A percentile compares a stretch with the other conserved stretches of the same genome.
Evolutionary conservation across 106 monocot species (phyloP).

Genomic region (Dendrobium catenatum): DNA sequence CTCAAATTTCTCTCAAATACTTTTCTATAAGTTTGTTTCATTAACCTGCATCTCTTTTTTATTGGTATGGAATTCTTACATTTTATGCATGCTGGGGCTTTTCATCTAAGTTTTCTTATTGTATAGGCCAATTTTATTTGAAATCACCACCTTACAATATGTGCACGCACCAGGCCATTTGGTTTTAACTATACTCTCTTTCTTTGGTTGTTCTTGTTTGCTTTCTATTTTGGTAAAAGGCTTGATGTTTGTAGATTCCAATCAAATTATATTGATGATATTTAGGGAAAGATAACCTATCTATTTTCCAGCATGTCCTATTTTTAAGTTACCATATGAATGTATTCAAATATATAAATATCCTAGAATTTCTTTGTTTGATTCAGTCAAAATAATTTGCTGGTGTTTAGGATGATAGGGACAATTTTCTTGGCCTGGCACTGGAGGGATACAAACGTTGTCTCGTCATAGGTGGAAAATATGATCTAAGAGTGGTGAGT

Average conservation of each 20-base stretch:
- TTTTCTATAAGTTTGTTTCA: not conserved
- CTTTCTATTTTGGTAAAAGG: not conserved
- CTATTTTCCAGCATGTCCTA: not conserved
- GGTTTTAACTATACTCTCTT: not conserved
- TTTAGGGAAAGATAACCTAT: not conserved
- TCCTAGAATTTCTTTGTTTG: not conserved
- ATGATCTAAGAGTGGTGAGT: constrained; percentile 92
- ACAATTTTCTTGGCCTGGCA: constrained; percentile 79
- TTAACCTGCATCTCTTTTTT: not conserved
- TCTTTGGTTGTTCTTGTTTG: not conserved
- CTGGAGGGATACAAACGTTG: constrained; percentile 85
- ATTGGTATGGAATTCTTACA: not conserved
- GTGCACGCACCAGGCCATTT: not conserved
- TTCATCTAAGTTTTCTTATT: not conserved
- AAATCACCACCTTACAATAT: not conserved
- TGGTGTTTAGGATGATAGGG: constrained; percentile 75
- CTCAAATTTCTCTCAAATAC: not conserved
- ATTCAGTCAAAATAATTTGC: not conserved
- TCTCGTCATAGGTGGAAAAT: constrained; percentile 80
- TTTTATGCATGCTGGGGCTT: not conserved
- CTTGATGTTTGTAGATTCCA: not conserved
- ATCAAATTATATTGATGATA: not conserved
- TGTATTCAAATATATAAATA: not conserved
- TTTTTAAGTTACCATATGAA: not conserved
- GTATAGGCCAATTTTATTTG: not conserved